Conservation (phyloP, 495 filamentous ascomycete species). For the Daldinia grandis region DNA sequence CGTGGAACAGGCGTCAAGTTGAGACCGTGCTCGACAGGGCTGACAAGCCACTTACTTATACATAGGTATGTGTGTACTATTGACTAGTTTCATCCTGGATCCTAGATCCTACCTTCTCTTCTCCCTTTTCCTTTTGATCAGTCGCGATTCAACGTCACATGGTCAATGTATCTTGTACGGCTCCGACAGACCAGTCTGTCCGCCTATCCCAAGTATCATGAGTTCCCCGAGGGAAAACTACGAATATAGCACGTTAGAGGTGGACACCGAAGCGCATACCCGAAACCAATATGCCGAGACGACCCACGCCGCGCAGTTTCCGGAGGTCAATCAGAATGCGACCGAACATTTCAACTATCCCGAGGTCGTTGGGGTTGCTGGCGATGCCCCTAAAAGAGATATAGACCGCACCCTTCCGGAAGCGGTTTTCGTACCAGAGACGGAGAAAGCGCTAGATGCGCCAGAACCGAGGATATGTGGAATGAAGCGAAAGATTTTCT, state of each 20-base stretch:
- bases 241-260: slow-evolving; percentile 44
- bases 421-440: neutral
- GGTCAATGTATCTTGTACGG: slow-evolving; percentile 10
- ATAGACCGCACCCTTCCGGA: slow-evolving; percentile 32
- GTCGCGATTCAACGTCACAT: slow-evolving; percentile 2
- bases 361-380: slow-evolving; percentile 21
- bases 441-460: neutral
- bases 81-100: slow-evolving; percentile 29
- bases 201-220: slow-evolving; percentile 25
- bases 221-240: slow-evolving; percentile 33
- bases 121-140: slow-evolving; percentile 2
- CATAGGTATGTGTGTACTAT: neutral
- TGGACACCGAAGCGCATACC: slow-evolving; percentile 29
- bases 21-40: slow-evolving; percentile 23
- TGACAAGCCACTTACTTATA: slow-evolving; percentile 20
- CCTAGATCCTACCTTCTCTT: slow-evolving; percentile 20
- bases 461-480: slow-evolving; percentile 37
- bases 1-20: slow-evolving; percentile 6
- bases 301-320: slow-evolving; percentile 11
- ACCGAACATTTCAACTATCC: slow-evolving; percentile 30
- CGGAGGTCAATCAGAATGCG: slow-evolving; percentile 33
- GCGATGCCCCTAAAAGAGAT: slow-evolving; percentile 1
- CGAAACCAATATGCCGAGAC: slow-evolving; percentile 27
- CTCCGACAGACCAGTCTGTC: slow-evolving; percentile 9
- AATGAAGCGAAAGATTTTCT: slow-evolving; percentile 36